Conservation (phyloP, 139 green algal genomes). For the Chlorella sp. region DNA sequence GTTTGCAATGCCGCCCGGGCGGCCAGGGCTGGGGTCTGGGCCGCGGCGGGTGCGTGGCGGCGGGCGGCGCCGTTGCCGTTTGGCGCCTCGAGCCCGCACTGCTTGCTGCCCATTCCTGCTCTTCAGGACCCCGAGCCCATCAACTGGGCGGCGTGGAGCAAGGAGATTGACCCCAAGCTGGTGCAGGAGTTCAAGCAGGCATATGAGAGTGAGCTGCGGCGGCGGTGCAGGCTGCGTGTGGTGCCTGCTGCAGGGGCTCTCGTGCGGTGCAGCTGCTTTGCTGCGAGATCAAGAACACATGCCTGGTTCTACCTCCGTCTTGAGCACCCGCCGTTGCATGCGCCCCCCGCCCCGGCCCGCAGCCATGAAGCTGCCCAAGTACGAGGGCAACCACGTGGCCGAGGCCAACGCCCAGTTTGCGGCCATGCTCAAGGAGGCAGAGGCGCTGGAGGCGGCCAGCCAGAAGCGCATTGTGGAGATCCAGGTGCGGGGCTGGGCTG, state of each 20-base stretch:
- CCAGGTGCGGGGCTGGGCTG: neutral
- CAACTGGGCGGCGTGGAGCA: conserved; percentile 39
- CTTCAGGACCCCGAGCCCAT: conserved; percentile 14
- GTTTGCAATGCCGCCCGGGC: neutral
- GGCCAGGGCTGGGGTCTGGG: no score
- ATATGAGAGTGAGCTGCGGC: conserved; percentile 30
- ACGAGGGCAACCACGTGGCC: conserved; percentile 32
- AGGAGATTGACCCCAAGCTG: conserved; percentile 42
- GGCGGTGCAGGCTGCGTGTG: neutral
- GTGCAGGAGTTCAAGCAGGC: conserved; percentile 45
- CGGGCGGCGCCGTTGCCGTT: neutral
- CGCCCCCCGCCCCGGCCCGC: neutral
- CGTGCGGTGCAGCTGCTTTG: neutral
- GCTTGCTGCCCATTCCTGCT: neutral
- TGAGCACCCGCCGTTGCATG: neutral
- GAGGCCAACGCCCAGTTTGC: conserved; percentile 32
- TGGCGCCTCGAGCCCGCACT: neutral
- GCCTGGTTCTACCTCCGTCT: neutral
- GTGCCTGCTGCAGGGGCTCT: neutral
- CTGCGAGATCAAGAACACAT: neutral
- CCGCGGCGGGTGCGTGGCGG: no score
- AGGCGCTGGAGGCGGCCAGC: conserved; percentile 31
- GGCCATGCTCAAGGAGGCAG: conserved; percentile 36
- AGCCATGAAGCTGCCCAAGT: conserved; percentile 52
- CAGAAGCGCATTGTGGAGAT: conserved; percentile 31